Evolutionary conservation across 179 eudicot species (phyloP).

Genomic region (Beta macrorhiza): DNA sequence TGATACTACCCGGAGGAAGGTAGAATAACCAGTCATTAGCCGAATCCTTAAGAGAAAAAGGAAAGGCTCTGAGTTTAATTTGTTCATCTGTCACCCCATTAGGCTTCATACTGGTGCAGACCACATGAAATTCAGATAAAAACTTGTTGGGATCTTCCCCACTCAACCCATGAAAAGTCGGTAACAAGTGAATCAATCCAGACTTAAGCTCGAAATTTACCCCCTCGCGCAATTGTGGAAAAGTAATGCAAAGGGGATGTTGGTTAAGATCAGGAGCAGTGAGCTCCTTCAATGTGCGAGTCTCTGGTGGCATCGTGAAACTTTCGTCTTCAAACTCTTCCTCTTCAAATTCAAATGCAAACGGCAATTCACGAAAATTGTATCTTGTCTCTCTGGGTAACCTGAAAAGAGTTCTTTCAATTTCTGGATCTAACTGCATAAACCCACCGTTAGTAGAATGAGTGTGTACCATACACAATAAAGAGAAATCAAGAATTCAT

Average conservation of each 20-base stretch:
- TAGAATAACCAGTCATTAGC: neutral
- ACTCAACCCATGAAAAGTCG: too few relatives aligned
- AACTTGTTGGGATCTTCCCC: too few relatives aligned
- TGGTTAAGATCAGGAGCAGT: neutral
- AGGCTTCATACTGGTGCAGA: neutral
- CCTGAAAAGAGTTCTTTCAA: neutral
- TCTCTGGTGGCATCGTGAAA: too few relatives aligned
- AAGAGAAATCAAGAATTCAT: too few relatives aligned
- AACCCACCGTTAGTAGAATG: too few relatives aligned
- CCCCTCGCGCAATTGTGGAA: neutral
- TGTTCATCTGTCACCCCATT: neutral
- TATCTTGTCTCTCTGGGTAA: neutral
- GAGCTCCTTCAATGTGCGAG: neutral
- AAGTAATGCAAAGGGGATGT: neutral
- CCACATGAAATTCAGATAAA: neutral
- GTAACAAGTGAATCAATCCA: too few relatives aligned
- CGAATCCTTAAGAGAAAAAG: neutral
- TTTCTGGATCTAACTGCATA: too few relatives aligned
- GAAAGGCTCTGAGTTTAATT: conserved; percentile 1
- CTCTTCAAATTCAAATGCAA: neutral
- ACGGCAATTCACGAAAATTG: neutral
- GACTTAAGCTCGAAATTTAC: too few relatives aligned
- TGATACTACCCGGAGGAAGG: conserved; percentile 1
- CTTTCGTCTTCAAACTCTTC: neutral
- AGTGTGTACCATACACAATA: too few relatives aligned